A percentile compares a stretch with the other conserved stretches of the same genome.
These are phyloP conservation scores for Wallacemonas sp. DNA, from an alignment of 208 protist genomes.

Conservation along the genomic window DNA sequence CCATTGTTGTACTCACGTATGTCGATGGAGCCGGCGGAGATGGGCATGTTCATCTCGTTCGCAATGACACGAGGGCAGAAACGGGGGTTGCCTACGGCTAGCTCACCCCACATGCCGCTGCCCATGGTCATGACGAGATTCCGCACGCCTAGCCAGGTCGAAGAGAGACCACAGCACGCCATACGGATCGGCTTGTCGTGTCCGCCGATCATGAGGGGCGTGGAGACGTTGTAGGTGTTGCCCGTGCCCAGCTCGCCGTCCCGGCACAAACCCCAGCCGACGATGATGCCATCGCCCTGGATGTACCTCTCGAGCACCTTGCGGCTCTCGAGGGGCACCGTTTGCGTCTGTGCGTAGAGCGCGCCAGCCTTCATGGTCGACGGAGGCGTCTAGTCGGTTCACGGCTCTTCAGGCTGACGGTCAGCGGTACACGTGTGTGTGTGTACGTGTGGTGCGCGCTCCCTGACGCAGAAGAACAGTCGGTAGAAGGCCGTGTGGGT, in stretches of 20 bases:
- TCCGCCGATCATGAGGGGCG: constrained; percentile 73
- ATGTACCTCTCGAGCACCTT: constrained; percentile 54
- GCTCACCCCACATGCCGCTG: constrained; percentile 73
- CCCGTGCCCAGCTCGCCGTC: constrained; percentile 72
- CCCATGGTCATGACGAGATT: constrained; percentile 74
- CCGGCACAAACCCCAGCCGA: constrained; percentile 72
- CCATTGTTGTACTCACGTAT: constrained; percentile 19
- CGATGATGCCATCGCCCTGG: constrained; percentile 61
- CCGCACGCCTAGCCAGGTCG: constrained; percentile 60
- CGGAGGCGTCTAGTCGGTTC: not conserved
- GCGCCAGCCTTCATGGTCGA: constrained; percentile 7
- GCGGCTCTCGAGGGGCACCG: constrained; percentile 1
- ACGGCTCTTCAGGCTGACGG: not conserved
- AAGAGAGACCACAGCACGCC: constrained; percentile 60
- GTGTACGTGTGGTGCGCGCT: not conserved
- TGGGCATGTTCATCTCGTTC: constrained; percentile 69
- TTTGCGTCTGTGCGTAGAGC: constrained; percentile 7
- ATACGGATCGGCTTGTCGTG: constrained; percentile 73
- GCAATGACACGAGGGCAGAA: constrained; percentile 51
- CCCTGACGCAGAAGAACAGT: no score
- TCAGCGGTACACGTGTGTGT: not conserved
- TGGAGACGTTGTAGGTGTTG: constrained; percentile 56
- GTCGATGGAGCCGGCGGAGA: constrained; percentile 59
- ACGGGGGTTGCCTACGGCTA: constrained; percentile 64
- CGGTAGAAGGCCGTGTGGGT: no score